Base-by-base conservation (phyloP, 2,329 filamentous ascomycete genomes). In the Aspergillus glaucus region DNA sequence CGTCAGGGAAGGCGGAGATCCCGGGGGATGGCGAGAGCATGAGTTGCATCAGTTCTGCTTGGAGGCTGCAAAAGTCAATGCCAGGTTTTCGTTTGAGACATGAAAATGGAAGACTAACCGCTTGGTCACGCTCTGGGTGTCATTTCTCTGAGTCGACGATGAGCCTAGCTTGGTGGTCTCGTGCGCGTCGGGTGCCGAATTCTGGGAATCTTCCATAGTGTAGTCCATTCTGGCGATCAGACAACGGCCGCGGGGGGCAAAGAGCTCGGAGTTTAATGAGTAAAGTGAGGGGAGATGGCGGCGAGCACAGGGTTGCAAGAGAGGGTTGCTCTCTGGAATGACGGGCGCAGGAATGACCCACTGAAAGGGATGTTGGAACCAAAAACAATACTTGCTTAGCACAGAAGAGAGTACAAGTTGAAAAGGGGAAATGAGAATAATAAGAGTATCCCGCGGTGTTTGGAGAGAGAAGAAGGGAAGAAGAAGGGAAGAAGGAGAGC, bases 31-130 rank as follows among this genome's bases (percentile, higher is more conserved):
- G 86, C 39, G 91, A 91, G 61, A 90, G 91, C 93, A 98, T 97
- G 60, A 98, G 84, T 70, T 93, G 86, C 92, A 98, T 97, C 59
- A 98, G 80, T 73, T 98, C 93, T 44, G 91, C 94, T 73, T 98
- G 93, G 49, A 98, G 79, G 62, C 93, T 97, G 14, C 26, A 26
- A n/a, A 14, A 1, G 24, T 44, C 52, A 21, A 52, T 46, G 32
- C 26, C 17, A 6, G 26, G n/a, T 19, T 40, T 17, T 30, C 24
- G 5, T 3, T n/a, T 12, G 21, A 37, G 6, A 36, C 24, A 28
- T 30, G 10, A 12, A 30, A 12, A 30, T 9, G 43, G 32, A 36
- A 28, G 43, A 64, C 71, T 46, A 72, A 90, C 87, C 87, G 81
- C 74, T 91, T 91, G 52, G 84, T 86, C 47, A 89, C 86, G 68